A percentile compares a stretch with the other conserved stretches of the same genome.
These are phyloP conservation scores for Cladorrhinum sp. DNA, from an alignment of 2,329 filamentous ascomycete species.

Conservation along the genomic window DNA sequence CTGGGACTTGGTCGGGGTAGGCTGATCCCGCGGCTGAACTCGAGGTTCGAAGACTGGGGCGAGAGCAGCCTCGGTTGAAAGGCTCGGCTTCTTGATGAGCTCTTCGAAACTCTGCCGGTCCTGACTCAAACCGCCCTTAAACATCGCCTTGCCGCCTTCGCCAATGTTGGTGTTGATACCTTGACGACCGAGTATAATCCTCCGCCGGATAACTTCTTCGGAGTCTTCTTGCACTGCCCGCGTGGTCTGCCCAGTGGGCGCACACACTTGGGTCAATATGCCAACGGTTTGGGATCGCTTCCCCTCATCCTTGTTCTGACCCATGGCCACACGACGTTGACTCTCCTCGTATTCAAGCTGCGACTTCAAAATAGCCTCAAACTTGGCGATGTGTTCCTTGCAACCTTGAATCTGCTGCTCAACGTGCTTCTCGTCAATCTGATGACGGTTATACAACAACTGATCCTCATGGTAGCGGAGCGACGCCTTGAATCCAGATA, in stretches of 20 bases:
- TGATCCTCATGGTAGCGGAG: slow-evolving; percentile 58
- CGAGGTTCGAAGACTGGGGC: slow-evolving; percentile 50
- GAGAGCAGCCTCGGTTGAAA: slow-evolving; percentile 46
- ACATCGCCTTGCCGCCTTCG: slow-evolving; percentile 13
- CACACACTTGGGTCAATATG: slow-evolving; percentile 11
- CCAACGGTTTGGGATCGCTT: slow-evolving; percentile 16
- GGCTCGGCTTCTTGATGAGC: slow-evolving; percentile 34
- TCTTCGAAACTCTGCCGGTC: slow-evolving; percentile 22
- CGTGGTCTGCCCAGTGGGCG: not conserved
- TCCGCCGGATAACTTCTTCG: slow-evolving; percentile 6
- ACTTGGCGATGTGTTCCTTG: slow-evolving; percentile 35
- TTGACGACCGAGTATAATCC: slow-evolving; percentile 2
- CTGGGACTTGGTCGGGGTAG: slow-evolving; percentile 21
- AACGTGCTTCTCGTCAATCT: slow-evolving; percentile 56
- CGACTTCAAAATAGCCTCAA: slow-evolving; percentile 45
- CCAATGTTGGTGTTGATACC: slow-evolving; percentile 17
- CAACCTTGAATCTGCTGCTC: slow-evolving; percentile 45
- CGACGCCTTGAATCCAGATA: slow-evolving; percentile 49
- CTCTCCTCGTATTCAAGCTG: slow-evolving; percentile 48
- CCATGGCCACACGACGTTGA: slow-evolving; percentile 35
- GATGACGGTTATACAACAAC: slow-evolving; percentile 59
- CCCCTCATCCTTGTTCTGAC: slow-evolving; percentile 26
- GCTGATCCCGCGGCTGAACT: slow-evolving; percentile 28
- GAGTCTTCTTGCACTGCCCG: not conserved
- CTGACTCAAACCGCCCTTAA: not conserved